Evolutionary conservation across 2,329 filamentous ascomycete species (phyloP), one percentile per base, ranked within the genome.

Genomic region (Colletotrichum spinosum): DNA sequence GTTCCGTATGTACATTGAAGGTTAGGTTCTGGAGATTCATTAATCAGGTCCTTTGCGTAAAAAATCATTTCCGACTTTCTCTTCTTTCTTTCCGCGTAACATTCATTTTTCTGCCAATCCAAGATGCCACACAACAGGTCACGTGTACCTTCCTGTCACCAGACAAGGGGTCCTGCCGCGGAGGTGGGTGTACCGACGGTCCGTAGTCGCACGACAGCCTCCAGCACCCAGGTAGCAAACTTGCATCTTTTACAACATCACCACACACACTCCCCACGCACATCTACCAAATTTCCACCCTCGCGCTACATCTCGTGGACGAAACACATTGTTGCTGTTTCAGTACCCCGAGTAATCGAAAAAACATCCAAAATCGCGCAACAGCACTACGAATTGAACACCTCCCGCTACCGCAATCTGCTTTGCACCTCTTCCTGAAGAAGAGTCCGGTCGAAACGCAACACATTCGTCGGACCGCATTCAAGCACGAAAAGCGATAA

Each of bases 271-370:
- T 53, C 34, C 37, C 46, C 44, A 38, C 15, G 7, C 50, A 61
- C 63, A 25, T 41, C 45, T 48, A 49, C 38, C 63, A 51, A 56
- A 12, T 42, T 45, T 57, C 46, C 61, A 61, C 51, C 35, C 58
- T 55, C 51, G 59, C 63, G 63, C 59, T 57, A 41, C 59, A 46
- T 37, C 63, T 66, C 63, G 59, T 52, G 63, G 59, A 66, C 58
- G 63, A 66, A 66, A 66, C 63, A 56, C 63, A 63, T 63, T 61
- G 33, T 2, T n/a, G 50, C 56, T 61, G 61, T 61, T 65, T 65
- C 61, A 61, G 50, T 65, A 61, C 42, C 51, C 50, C 61, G 56
- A 65, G 56, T 61, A 12, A 63, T 38, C 42, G 34, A 12, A 48
- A 52, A 42, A 57, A 46, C 35, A 35, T 39, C 38, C 52, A 50